A percentile compares a stretch with the other conserved stretches of the same genome.
Evolutionary conservation across 495 filamentous ascomycete genomes (phyloP).

Genomic region (Penicillium pancosmium): DNA sequence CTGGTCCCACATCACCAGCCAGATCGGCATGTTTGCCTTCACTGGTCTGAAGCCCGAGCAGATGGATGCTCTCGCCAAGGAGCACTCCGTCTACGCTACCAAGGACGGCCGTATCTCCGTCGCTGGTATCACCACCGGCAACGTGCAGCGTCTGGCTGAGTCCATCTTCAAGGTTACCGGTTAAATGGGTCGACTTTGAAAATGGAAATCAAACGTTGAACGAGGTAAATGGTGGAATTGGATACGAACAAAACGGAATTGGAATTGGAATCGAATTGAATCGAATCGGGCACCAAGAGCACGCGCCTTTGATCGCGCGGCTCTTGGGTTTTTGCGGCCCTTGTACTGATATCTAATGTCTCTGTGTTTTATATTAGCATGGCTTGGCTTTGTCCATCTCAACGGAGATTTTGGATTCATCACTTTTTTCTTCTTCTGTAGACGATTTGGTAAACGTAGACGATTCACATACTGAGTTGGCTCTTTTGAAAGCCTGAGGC

Average conservation of each 20-base stretch:
- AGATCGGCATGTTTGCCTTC: slow-evolving; percentile 99
- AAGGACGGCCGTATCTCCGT: slow-evolving; percentile 97
- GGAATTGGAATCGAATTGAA: background rate
- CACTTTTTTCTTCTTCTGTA: slow-evolving; percentile 2
- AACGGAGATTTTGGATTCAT: slow-evolving; percentile 32
- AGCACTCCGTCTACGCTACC: slow-evolving; percentile 98
- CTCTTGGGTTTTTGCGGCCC: slow-evolving; percentile 13
- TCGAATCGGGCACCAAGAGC: background rate
- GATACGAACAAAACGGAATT: slow-evolving; percentile 18
- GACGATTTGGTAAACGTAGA: background rate
- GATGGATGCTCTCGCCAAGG: slow-evolving; percentile 90
- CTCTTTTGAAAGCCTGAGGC: no score
- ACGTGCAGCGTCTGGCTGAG: slow-evolving; percentile 92
- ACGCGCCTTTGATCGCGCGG: background rate
- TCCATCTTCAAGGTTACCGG: slow-evolving; percentile 91
- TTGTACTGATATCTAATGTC: slow-evolving; percentile 40
- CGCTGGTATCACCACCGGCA: slow-evolving; percentile 90
- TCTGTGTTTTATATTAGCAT: slow-evolving; percentile 34
- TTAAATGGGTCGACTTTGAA: slow-evolving; percentile 38
- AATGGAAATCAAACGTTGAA: slow-evolving; percentile 7
- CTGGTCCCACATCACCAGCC: slow-evolving; percentile 97
- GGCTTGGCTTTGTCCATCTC: slow-evolving; percentile 30
- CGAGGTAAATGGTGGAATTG: slow-evolving; percentile 9
- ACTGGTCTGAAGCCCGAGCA: slow-evolving; percentile 90
- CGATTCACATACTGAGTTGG: background rate